Conservation (phyloP, 1,284 basidiomycete genomes). For the Trametes versicolor region DNA sequence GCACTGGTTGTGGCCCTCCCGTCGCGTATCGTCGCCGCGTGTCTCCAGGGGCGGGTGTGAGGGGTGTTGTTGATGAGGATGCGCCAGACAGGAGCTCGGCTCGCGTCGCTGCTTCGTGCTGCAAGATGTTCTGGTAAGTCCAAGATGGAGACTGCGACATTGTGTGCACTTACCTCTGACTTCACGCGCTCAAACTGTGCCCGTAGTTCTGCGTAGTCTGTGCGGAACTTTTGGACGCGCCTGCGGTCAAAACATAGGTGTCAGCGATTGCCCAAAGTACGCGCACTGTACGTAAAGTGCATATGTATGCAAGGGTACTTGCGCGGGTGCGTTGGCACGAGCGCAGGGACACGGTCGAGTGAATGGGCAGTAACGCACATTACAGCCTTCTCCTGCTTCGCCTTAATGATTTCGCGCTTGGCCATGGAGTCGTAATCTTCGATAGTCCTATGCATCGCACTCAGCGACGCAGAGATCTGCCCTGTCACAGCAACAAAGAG, state of each 20-base stretch:
- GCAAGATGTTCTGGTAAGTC: not conserved
- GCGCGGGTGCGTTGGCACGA: not conserved
- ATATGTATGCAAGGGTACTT: not conserved
- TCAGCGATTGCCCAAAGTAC: not conserved
- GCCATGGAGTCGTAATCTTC: slow-evolving; percentile 98
- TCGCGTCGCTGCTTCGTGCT: slow-evolving; percentile 69
- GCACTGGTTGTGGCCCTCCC: slow-evolving; percentile 53
- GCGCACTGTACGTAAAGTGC: not conserved
- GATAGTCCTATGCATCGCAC: slow-evolving; percentile 91
- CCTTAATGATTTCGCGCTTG: slow-evolving; percentile 91
- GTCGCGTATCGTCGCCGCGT: slow-evolving; percentile 66
- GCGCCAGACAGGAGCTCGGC: slow-evolving; percentile 64
- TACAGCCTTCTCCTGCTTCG: slow-evolving; percentile 94
- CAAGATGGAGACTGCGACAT: not conserved
- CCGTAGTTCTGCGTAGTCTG: slow-evolving; percentile 78
- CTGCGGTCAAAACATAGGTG: slow-evolving; percentile 47
- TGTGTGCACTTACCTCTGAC: slow-evolving; percentile 51
- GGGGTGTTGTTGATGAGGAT: slow-evolving; percentile 56
- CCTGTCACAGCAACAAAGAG: slow-evolving; percentile 59
- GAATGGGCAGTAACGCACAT: slow-evolving; percentile 63
- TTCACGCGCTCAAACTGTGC: slow-evolving; percentile 77
- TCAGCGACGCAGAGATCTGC: slow-evolving; percentile 93
- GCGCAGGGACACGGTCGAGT: not conserved
- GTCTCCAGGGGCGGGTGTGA: slow-evolving; percentile 60
- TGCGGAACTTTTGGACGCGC: slow-evolving; percentile 85